Percentiles rank a stretch among this genome's conserved stretches.
Evolutionary conservation across 768 basidiomycete species (phyloP).

Genomic region (Leccinum subgranulosum): DNA sequence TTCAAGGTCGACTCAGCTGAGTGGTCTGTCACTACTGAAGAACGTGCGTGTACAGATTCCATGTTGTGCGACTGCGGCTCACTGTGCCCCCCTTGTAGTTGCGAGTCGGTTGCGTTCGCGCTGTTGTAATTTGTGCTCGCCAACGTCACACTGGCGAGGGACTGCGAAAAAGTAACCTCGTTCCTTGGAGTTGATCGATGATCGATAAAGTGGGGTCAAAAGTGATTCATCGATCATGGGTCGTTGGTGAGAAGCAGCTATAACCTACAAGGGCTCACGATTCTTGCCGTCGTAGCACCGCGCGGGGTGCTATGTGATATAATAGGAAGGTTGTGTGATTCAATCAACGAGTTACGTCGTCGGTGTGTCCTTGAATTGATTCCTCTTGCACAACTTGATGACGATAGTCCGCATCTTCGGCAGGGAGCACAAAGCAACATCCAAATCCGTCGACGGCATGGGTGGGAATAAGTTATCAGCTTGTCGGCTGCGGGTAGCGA

Average conservation of each 20-base stretch:
- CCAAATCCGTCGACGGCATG: slow-evolving; percentile 9
- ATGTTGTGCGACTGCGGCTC: background rate
- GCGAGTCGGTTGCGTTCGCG: background rate
- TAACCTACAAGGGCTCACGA: background rate
- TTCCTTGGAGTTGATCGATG: background rate
- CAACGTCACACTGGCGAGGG: background rate
- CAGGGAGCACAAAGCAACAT: slow-evolving; percentile 19
- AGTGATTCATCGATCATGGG: background rate
- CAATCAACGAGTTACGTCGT: background rate
- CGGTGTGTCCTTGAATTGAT: background rate
- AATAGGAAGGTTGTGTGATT: slow-evolving; percentile 2
- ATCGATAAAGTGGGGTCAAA: background rate
- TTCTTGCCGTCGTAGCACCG: background rate
- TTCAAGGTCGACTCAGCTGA: background rate
- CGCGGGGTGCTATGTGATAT: background rate
- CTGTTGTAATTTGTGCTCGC: background rate
- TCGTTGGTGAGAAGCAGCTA: background rate
- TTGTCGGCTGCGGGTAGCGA: background rate
- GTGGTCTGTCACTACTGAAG: background rate
- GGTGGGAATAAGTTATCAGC: background rate
- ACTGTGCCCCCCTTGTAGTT: background rate
- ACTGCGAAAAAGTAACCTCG: background rate
- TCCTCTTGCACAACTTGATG: background rate
- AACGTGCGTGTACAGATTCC: background rate
- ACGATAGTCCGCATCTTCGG: background rate